Base-by-base conservation (phyloP, 441 rosid species). In the Jatropha multifida region DNA sequence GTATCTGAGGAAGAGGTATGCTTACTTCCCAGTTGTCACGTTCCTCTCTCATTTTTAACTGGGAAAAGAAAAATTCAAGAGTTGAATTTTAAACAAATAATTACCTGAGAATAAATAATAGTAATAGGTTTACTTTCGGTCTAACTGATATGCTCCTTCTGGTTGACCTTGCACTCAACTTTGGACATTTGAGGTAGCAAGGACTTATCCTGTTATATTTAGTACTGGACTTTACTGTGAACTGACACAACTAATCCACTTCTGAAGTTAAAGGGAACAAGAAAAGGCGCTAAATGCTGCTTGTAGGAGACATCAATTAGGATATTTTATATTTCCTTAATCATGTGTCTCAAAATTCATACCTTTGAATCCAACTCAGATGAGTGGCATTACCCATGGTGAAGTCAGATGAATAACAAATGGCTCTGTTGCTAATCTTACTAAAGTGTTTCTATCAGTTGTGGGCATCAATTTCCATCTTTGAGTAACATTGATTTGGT, bases 1-100 rank as follows among this genome's bases (percentile, higher is more conserved):
- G 80, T 92, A 37, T 71, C 87, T 5, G 97, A 88, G 82, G 96
- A 95, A 79, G 99, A 95, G 98, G 98, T 92, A 74, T 80, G 84
- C 74, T 23, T n/a, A 52, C 70, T 60, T 49, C 37, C 70, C 27
- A 51, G 14, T 69, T 55, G 46, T 15, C 42, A 60, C 20, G 5
- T 26, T n/a, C 49, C 37, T 26, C 38, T 2, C 20, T 49, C 12
- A 17, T 0, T 55, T 56, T 55, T 18, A 5, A 40, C 0, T 18
- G 1, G n/a, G 42, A 4, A 58, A 20, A n/a, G 18, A 23, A 51
- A 2, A 32, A 52, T 15, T 9, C 12, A 52, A 11, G 4, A 58
- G 10, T 8, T 11, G 10, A n/a, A 37, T 54, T 37, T 44, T 18
- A 59, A 20, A 23, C 7, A 71, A 11, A 17, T 44, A 27, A 49